These are phyloP conservation scores for Neltuma alba DNA, from an alignment of 306 rosid genomes.

Conservation along the genomic window DNA sequence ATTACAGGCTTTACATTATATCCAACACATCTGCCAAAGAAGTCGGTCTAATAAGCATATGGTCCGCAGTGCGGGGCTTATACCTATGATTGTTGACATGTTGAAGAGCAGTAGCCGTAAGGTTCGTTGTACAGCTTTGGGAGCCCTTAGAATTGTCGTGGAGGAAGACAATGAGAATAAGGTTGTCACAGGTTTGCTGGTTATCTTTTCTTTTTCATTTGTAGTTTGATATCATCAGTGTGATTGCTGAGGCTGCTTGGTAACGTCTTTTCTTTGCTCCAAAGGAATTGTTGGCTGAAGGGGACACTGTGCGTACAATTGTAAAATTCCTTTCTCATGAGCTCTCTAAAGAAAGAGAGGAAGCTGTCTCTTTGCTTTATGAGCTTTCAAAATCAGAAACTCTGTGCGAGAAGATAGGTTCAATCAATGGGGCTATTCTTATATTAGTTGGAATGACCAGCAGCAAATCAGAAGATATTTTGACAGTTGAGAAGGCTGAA, in stretches of 20 bases:
- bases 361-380: slow-evolving; percentile 88
- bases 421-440: slow-evolving; percentile 91
- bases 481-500: slow-evolving; percentile 77
- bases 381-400: slow-evolving; percentile 89
- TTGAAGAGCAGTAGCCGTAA: slow-evolving; percentile 80
- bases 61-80: slow-evolving; percentile 75
- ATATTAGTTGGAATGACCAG: slow-evolving; percentile 95
- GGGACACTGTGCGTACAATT: slow-evolving; percentile 84
- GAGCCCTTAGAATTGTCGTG: slow-evolving; percentile 78
- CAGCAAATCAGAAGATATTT: slow-evolving; percentile 84
- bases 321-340: slow-evolving; percentile 85
- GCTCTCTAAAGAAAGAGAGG: slow-evolving; percentile 89
- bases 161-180: slow-evolving; percentile 85
- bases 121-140: slow-evolving; percentile 83
- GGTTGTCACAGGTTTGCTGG: slow-evolving; percentile 57
- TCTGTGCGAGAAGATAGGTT: slow-evolving; percentile 90
- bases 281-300: slow-evolving; percentile 86
- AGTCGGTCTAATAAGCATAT: slow-evolving; percentile 63
- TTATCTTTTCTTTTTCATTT: slow-evolving; percentile 39
- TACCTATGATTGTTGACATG: slow-evolving; percentile 88
- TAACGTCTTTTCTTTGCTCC: slow-evolving; percentile 46
- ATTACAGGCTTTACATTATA: slow-evolving; percentile 68
- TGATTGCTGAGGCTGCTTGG: slow-evolving; percentile 31
- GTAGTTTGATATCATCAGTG: slow-evolving; percentile 18
- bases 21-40: slow-evolving; percentile 74